Conservation (phyloP, 192 early-diverging fungal genomes). For the Geosiphon pyriformis region DNA sequence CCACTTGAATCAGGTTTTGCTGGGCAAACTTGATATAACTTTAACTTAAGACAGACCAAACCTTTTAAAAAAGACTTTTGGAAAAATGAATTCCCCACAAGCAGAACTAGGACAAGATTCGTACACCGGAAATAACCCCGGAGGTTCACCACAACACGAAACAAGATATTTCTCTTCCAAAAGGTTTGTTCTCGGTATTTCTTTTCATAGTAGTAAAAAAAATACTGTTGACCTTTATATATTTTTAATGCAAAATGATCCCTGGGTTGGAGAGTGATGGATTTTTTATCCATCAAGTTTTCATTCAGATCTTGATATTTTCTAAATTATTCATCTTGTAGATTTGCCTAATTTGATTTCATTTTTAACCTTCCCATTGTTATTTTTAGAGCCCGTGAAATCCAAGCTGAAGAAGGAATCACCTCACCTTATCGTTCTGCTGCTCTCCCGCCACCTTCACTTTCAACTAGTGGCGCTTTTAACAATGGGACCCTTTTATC, state of each 20-base stretch:
- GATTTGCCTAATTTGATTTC: too few relatives aligned
- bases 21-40: not conserved
- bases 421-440: constrained; percentile 19
- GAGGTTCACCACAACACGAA: constrained; percentile 20
- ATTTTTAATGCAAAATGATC: too few relatives aligned
- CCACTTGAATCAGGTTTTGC: not conserved
- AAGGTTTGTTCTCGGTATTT: constrained; percentile 13
- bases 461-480: constrained; percentile 20
- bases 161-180: constrained; percentile 24
- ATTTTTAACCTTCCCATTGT: too few relatives aligned
- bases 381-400: constrained; percentile 26
- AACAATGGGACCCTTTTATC: constrained; percentile 14
- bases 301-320: too few relatives aligned
- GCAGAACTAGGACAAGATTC: constrained; percentile 23
- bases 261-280: too few relatives aligned
- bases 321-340: too few relatives aligned
- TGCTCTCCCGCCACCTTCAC: constrained; percentile 17
- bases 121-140: constrained; percentile 1
- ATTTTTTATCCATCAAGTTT: too few relatives aligned
- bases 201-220: too few relatives aligned
- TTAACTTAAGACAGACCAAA: not conserved
- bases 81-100: constrained; percentile 20
- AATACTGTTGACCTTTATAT: too few relatives aligned
- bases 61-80: not conserved
- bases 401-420: constrained; percentile 32